These are phyloP conservation scores for Hypoxylon lienhwacheense DNA, from an alignment of 495 filamentous ascomycete genomes.

Conservation along the genomic window DNA sequence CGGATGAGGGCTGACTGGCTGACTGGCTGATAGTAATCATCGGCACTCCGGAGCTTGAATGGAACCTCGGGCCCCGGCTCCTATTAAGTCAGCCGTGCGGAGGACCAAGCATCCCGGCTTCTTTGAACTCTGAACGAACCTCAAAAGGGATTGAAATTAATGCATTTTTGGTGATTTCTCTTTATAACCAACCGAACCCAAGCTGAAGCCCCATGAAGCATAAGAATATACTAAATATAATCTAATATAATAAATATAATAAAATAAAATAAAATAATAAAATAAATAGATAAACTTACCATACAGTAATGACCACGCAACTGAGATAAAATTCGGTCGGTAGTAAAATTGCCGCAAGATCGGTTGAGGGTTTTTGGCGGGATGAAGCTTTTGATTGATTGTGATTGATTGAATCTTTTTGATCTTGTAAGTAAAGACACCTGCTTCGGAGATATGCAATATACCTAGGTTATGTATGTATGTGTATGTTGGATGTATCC, in stretches of 20 bases:
- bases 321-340: conserved; percentile 6
- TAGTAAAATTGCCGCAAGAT: conserved; percentile 25
- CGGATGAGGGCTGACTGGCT: conserved; percentile 10
- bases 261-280: not conserved
- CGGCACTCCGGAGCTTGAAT: conserved; percentile 24
- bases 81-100: conserved; percentile 16
- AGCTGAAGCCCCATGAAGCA: too few relatives aligned
- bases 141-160: not conserved
- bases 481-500: too few relatives aligned
- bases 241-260: too few relatives aligned
- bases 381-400: conserved; percentile 19
- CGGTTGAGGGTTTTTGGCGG: conserved; percentile 25
- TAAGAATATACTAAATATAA: too few relatives aligned
- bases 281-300: conserved; percentile 20
- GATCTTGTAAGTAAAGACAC: not conserved
- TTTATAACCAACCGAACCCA: too few relatives aligned
- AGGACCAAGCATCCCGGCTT: conserved; percentile 14
- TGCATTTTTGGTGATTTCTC: too few relatives aligned
- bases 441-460: not conserved
- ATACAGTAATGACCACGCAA: conserved; percentile 1
- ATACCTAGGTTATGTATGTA: not conserved
- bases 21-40: conserved; percentile 19
- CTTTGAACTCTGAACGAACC: not conserved
- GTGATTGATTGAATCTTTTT: not conserved
- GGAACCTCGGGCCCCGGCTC: conserved; percentile 33